Base-by-base conservation (phyloP, 164 flowering plant genomes). In the Sextonia rubra region DNA sequence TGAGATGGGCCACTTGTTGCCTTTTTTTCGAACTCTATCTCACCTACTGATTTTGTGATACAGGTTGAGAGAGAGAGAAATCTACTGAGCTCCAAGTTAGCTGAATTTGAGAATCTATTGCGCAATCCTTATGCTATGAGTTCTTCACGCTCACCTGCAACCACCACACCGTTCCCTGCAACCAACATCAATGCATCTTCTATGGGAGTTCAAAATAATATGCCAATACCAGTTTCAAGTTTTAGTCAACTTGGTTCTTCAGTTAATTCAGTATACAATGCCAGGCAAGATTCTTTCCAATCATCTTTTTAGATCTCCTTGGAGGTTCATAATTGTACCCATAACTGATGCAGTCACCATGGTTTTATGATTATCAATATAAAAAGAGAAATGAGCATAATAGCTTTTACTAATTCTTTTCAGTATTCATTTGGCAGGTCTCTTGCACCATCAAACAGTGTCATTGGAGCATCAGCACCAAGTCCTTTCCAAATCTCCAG, bases 21-120 rank as follows among this genome's bases (percentile, higher is more conserved):
- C 44, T 7, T 37, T 5, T 64, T 64, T 12, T 64, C 8, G 14
- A 63, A 56, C 22, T 55, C 22, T 52, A 27, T 24, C 22, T 23
- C 15, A 17, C 37, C 44, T 48, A 47, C 12, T 23, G n/a, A 7
- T 44, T 49, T 52, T 65, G 7, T 77, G 26, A 25, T 80, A 29
- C 90, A 94, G 98, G 85, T 94, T 77, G 95, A 92, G 26, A 90
- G 83, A 77, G 98, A 94, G 85, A 86, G 97, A 78, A 87, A 70
- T 79, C 77, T 89, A 64, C 82, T 89, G 20, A 86, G 84, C 47
- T 82, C 90, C 70, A 94, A 90, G 79, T 70, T 90, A 75, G 60
- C 75, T 64, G 92, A 94, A 81, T 94, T 85, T 77, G 89, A 94
- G 48, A 87, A 76, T 80, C 81, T 93, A 26, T 77, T 83, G 69